phyloP scores from a whole-genome alignment of 495 filamentous ascomycete species.

The Xeromyces bisporus region DNA sequence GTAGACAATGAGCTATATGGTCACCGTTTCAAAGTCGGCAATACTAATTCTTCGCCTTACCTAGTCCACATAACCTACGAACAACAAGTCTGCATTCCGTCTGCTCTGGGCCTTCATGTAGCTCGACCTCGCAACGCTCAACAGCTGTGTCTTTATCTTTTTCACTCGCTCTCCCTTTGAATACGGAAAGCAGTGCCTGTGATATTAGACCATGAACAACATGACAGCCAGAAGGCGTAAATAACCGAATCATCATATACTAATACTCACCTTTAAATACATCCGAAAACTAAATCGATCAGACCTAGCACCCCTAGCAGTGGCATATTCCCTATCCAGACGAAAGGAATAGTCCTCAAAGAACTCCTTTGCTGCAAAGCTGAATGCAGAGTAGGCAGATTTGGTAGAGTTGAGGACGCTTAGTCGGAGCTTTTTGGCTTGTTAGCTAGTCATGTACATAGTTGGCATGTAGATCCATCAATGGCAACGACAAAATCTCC shows the following conservation, averaged over 20 bases:
- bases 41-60: too few relatives aligned
- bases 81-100: slow-evolving; percentile 66
- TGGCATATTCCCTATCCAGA: slow-evolving; percentile 1
- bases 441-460: too few relatives aligned
- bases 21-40: too few relatives aligned
- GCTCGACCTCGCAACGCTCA: slow-evolving; percentile 69
- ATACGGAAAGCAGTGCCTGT: slow-evolving; percentile 58
- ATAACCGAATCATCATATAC: slow-evolving; percentile 1
- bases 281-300: slow-evolving; percentile 59
- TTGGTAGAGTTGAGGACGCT: slow-evolving; percentile 84
- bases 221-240: not conserved
- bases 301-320: slow-evolving; percentile 11
- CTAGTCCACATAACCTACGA: slow-evolving; percentile 72
- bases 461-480: too few relatives aligned
- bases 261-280: slow-evolving; percentile 41
- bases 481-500: too few relatives aligned
- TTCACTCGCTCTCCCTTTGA: slow-evolving; percentile 46
- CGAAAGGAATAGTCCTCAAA: slow-evolving; percentile 53
- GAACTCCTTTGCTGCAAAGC: slow-evolving; percentile 55
- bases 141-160: slow-evolving; percentile 62
- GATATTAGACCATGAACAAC: not conserved
- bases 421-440: slow-evolving; percentile 45
- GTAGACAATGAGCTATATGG: too few relatives aligned
- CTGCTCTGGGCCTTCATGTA: slow-evolving; percentile 56
- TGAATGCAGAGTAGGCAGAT: slow-evolving; percentile 76